A percentile compares a stretch with the other conserved stretches of the same genome.
Evolutionary conservation across 2,329 filamentous ascomycete species (phyloP).

Genomic region (Pseudogymnoascus pannorum): DNA sequence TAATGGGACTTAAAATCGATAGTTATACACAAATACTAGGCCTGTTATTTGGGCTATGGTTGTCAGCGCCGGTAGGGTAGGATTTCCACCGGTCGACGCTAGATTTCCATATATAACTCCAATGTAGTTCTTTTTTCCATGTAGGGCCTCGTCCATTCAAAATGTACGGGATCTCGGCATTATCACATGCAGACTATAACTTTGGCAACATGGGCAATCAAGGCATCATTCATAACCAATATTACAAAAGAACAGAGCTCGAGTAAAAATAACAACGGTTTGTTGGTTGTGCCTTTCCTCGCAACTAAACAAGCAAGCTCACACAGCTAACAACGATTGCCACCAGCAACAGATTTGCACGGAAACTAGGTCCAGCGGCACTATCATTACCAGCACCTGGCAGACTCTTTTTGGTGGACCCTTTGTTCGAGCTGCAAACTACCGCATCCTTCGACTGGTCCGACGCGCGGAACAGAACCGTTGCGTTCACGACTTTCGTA

Average conservation of each 20-base stretch:
- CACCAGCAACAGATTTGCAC: neutral
- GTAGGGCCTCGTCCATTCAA: neutral
- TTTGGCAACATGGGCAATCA: neutral
- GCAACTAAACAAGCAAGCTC: neutral
- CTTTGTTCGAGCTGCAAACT: neutral
- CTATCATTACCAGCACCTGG: neutral
- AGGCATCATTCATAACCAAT: neutral
- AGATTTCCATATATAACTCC: neutral
- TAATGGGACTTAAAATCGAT: neutral
- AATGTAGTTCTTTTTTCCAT: neutral
- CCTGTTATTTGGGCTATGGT: neutral
- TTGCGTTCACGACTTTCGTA: neutral
- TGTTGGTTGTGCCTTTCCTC: neutral
- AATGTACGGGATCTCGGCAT: neutral
- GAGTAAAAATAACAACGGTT: neutral
- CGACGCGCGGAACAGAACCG: neutral
- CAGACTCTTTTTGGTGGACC: neutral
- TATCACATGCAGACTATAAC: neutral
- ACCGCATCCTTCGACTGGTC: neutral
- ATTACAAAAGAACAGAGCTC: neutral
- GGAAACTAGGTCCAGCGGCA: neutral
- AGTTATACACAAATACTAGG: neutral
- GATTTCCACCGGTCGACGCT: neutral
- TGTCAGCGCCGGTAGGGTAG: neutral
- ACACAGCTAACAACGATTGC: neutral